These are phyloP conservation scores for Dictyostelium gargantuum DNA, from an alignment of 208 protist species.

Conservation along the genomic window DNA sequence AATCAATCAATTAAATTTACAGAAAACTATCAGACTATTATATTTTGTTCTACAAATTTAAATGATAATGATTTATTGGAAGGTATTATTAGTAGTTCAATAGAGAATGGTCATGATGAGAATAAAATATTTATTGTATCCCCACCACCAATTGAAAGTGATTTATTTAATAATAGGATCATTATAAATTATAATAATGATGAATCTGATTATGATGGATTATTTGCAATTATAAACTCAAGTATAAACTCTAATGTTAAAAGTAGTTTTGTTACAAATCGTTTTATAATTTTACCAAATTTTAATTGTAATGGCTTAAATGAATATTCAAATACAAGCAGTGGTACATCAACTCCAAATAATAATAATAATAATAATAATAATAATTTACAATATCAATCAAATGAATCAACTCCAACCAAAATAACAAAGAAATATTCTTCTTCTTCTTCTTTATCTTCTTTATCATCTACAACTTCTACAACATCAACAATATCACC, in stretches of 20 bases:
- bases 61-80: background rate
- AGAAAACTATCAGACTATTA: background rate
- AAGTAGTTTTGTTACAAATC: background rate
- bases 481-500: too few relatives aligned
- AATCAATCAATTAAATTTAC: background rate
- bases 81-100: background rate
- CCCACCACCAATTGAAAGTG: background rate
- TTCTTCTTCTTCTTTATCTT: background rate
- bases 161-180: background rate
- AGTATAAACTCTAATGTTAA: background rate
- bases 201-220: background rate
- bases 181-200: background rate
- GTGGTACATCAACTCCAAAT: background rate
- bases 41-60: background rate
- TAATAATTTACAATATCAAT: background rate
- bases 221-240: background rate
- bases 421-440: too few relatives aligned
- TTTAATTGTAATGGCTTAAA: background rate
- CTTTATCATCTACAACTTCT: background rate
- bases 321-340: background rate
- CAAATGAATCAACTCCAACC: too few relatives aligned
- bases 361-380: background rate
- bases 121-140: background rate
- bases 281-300: conserved; percentile 1
- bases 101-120: background rate